Conservation (phyloP, 2,329 filamentous ascomycete genomes). For the Exophiala alcalophila region DNA sequence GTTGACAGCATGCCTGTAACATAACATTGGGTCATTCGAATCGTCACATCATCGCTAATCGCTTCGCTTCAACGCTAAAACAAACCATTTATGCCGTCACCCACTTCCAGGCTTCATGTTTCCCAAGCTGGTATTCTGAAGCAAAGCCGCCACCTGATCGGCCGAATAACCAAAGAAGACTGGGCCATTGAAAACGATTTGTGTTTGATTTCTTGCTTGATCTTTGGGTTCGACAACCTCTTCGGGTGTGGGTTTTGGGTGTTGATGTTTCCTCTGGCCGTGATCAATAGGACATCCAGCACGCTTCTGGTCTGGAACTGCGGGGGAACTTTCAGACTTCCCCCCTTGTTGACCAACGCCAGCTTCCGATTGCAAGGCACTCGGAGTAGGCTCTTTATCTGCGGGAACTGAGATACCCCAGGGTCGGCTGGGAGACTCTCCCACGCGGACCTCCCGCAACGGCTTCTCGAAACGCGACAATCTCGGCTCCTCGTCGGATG, state of each 20-base stretch:
- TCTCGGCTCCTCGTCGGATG: slow-evolving; percentile 59
- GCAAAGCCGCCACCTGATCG: slow-evolving; percentile 73
- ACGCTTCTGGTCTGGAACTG: slow-evolving; percentile 25
- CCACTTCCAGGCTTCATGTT: slow-evolving; percentile 2
- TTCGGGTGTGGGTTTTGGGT: slow-evolving; percentile 8
- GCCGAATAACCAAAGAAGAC: slow-evolving; percentile 90
- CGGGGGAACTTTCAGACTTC: slow-evolving; percentile 24
- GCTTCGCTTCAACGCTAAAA: slow-evolving; percentile 28
- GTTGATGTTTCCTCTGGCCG: slow-evolving; percentile 21
- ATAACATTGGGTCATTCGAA: slow-evolving; percentile 3
- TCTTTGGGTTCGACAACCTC: slow-evolving; percentile 12
- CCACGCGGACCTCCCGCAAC: slow-evolving; percentile 84
- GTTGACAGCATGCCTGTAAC: slow-evolving; percentile 1
- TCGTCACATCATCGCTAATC: slow-evolving; percentile 16
- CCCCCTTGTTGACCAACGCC: slow-evolving; percentile 16
- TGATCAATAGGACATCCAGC: slow-evolving; percentile 15
- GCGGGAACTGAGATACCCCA: slow-evolving; percentile 86
- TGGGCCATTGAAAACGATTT: slow-evolving; percentile 86
- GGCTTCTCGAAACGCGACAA: slow-evolving; percentile 77
- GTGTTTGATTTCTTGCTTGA: slow-evolving; percentile 44
- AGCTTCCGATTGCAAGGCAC: slow-evolving; percentile 29
- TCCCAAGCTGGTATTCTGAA: slow-evolving; percentile 48
- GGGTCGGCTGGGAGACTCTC: slow-evolving; percentile 86
- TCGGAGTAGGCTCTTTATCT: slow-evolving; percentile 42
- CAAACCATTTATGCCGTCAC: not conserved